These are phyloP conservation scores for Aspergillus hiratsukae DNA, from an alignment of 2,329 filamentous ascomycete genomes.

Conservation along the genomic window DNA sequence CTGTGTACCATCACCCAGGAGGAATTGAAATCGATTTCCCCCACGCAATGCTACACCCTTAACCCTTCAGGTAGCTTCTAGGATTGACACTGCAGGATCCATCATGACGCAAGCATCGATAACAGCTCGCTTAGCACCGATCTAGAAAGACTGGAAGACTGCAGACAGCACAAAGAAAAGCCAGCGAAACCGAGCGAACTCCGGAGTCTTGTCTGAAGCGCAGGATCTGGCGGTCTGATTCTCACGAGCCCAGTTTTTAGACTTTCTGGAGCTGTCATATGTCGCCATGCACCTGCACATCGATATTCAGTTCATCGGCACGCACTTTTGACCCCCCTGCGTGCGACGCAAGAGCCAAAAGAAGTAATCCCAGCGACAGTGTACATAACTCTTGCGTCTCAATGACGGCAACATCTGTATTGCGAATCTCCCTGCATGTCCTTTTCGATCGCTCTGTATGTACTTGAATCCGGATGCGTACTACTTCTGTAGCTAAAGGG, in stretches of 20 bases:
- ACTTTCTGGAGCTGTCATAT: slow-evolving; percentile 16
- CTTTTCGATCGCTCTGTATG: neutral
- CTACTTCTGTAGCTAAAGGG: neutral
- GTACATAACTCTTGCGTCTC: neutral
- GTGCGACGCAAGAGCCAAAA: neutral
- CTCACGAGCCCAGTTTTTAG: neutral
- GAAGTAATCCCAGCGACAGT: neutral
- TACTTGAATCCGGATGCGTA: neutral
- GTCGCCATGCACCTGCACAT: neutral
- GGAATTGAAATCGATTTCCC: neutral
- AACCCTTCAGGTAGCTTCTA: neutral
- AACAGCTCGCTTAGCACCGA: neutral
- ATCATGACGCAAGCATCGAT: neutral
- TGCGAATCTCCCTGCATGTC: neutral
- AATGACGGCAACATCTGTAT: neutral
- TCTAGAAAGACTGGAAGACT: neutral
- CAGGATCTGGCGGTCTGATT: slow-evolving; percentile 15
- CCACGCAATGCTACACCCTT: neutral
- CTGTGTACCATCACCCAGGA: neutral
- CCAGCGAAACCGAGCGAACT: neutral
- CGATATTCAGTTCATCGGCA: neutral
- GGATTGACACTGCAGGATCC: neutral
- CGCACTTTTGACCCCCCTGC: neutral
- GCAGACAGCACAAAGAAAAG: neutral
- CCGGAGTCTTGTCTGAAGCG: slow-evolving; percentile 1